Evolutionary conservation across 2,329 filamentous ascomycete species (phyloP).

Genomic region (Allantophomopsis lycopodina): DNA sequence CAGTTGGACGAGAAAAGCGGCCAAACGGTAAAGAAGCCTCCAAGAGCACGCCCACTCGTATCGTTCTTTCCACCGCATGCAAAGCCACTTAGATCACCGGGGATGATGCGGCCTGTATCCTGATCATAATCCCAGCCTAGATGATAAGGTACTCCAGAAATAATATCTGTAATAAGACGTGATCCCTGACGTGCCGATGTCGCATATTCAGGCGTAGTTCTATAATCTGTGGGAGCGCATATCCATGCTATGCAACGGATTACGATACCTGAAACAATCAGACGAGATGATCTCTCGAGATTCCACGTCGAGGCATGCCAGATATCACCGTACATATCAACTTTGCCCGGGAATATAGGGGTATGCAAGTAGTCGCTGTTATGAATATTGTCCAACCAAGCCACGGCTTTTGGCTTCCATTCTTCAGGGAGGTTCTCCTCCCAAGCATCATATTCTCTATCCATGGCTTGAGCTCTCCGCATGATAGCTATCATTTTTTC

Average conservation of each 20-base stretch:
- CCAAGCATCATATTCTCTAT: conserved; percentile 38
- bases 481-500: conserved; percentile 37
- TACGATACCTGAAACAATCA: conserved; percentile 39
- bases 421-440: conserved; percentile 31
- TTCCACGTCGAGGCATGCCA: conserved; percentile 46
- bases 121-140: conserved; percentile 41
- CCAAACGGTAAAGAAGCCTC: conserved; percentile 46
- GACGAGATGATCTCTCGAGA: conserved; percentile 34
- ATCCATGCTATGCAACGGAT: conserved; percentile 48
- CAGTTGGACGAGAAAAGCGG: conserved; percentile 37
- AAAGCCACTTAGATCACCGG: conserved; percentile 25
- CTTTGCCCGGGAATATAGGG: conserved; percentile 44
- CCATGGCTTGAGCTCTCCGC: conserved; percentile 33
- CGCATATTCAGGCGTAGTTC: conserved; percentile 48
- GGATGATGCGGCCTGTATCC: conserved; percentile 16
- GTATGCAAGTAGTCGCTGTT: conserved; percentile 35
- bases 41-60: conserved; percentile 31
- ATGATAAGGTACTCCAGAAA: conserved; percentile 47
- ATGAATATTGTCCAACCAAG: conserved; percentile 40
- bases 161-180: conserved; percentile 41
- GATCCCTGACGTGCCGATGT: conserved; percentile 34
- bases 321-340: conserved; percentile 45
- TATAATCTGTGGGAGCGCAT: conserved; percentile 44
- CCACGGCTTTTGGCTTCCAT: conserved; percentile 36
- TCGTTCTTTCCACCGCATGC: conserved; percentile 33